Evolutionary conservation across 2,329 filamentous ascomycete species (phyloP), one percentile per base, ranked within the genome.

Genomic region (Cladosporium sp.): DNA sequence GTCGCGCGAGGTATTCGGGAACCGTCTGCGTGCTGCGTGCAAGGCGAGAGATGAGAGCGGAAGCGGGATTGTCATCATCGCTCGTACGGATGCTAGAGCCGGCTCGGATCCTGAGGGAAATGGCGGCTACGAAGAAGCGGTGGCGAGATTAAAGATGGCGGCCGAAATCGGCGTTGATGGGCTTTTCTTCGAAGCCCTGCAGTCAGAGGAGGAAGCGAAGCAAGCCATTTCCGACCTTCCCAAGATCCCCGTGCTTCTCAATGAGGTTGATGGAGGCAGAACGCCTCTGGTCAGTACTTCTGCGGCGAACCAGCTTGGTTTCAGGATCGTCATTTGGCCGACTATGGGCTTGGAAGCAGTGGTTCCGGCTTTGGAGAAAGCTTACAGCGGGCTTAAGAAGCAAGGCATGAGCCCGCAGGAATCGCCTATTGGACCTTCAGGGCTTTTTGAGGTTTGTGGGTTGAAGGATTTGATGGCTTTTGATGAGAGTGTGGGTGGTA

Each of bases 21-120:
- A 68, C n/a, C 71, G 81, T 0, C 79, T 85, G 59, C 68, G 74
- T 0, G 80, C 80, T 0, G 79, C 79, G 0, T 67, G 66, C 6
- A 63, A 70, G 3, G 75, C 79, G 1, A 69, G 79, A 1, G 62
- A 70, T 15, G 63, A 68, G 12, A 60, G 76, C 22, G 67, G 69
- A 5, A 72, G 72, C 8, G 80, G 84, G 54, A 79, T 85, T 32
- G 75, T 84, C 20, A 72, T 85, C 49, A 83, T 85, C 45, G 80
- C 80, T 0, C 71, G 82, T 8, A 84, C 81, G 0, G 82, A 84
- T 57, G 77, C 80, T 1, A 65, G 82, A 2, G 77, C 80, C 56
- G 47, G 47, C 11, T 12, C 5, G 30, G 47, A 50, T 43, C 39
- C 47, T 7, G 47, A 50, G 20, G 47, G 47, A 1, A 65, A 69